Evolutionary conservation across 23 red algal species (phyloP).

Genomic region (Agarophyton chilense): DNA sequence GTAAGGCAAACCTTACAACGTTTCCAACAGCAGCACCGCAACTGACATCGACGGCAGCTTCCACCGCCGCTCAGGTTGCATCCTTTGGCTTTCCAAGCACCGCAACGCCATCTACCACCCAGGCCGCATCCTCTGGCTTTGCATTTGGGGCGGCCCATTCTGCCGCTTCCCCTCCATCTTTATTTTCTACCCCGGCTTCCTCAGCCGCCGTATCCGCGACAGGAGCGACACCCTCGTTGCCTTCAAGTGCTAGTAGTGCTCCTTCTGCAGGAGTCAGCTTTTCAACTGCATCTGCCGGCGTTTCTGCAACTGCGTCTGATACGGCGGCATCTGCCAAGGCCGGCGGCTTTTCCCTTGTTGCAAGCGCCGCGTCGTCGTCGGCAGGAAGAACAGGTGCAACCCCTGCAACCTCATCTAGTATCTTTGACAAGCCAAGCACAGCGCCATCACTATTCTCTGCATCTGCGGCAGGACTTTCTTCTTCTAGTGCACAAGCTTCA

Average conservation of each 20-base stretch:
- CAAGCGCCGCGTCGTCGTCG: neutral
- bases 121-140: constrained; percentile 34
- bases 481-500: neutral
- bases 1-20: neutral
- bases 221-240: neutral
- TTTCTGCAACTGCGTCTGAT: neutral
- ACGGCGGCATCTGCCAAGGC: neutral
- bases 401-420: neutral
- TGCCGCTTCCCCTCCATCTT: neutral
- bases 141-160: neutral
- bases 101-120: neutral
- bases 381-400: neutral
- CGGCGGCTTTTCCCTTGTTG: neutral
- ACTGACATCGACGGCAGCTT: neutral
- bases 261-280: neutral
- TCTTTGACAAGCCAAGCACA: neutral
- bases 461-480: neutral
- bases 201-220: neutral
- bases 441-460: constrained; percentile 1
- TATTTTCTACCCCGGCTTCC: neutral
- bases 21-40: neutral
- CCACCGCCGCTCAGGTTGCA: neutral
- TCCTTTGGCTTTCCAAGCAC: constrained; percentile 12
- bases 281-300: neutral
- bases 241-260: neutral